Percentiles rank a stretch among this genome's conserved stretches.
Evolutionary conservation across 2,329 filamentous ascomycete genomes (phyloP).

Genomic region (Alternaria arborescens): DNA sequence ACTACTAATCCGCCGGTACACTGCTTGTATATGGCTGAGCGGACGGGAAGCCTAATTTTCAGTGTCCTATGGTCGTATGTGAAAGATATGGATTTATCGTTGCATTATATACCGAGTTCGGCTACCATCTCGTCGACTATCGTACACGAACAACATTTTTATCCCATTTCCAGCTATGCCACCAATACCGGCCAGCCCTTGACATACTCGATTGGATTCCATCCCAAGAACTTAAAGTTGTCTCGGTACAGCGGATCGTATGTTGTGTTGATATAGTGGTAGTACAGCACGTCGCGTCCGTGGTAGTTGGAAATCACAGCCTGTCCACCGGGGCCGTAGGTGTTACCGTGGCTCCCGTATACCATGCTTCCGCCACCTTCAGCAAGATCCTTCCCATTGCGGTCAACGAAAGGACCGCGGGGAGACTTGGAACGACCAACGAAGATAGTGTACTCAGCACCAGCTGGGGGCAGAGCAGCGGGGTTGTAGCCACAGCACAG

Average conservation of each 20-base stretch:
- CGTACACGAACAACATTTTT: background rate
- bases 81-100: rapidly evolving
- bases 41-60: background rate
- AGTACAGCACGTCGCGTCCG: slow-evolving; percentile 25
- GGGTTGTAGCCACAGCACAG: background rate
- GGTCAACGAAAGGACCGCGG: slow-evolving; percentile 59
- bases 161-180: background rate
- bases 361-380: slow-evolving; percentile 66
- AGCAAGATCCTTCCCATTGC: slow-evolving; percentile 51
- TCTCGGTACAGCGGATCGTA: slow-evolving; percentile 2
- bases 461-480: slow-evolving; percentile 36
- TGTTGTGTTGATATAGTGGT: slow-evolving; percentile 22
- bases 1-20: too few species aligned
- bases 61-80: background rate
- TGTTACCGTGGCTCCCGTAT: slow-evolving; percentile 61
- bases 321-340: slow-evolving; percentile 33
- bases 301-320: slow-evolving; percentile 22
- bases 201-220: slow-evolving; percentile 1
- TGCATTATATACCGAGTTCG: background rate
- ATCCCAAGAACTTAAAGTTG: slow-evolving; percentile 1
- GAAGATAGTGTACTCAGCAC: slow-evolving; percentile 68
- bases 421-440: slow-evolving; percentile 64
- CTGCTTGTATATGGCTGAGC: too few species aligned
- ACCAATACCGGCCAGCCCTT: background rate
- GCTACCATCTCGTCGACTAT: background rate